These are phyloP conservation scores for Malassezia equina DNA, from an alignment of 1,284 basidiomycete genomes.

Conservation along the genomic window DNA sequence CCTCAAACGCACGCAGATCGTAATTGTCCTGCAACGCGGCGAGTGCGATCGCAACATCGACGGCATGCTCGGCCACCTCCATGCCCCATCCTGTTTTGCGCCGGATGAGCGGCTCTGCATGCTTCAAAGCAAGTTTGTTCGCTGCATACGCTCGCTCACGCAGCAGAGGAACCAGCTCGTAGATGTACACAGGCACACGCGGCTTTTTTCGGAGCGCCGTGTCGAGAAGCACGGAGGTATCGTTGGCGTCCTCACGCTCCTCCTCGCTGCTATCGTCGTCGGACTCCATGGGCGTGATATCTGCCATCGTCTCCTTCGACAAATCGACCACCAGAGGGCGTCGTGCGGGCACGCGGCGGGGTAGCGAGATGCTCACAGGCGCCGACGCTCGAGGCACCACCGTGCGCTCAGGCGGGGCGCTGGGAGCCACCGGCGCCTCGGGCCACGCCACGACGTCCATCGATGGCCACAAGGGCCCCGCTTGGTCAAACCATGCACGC, in stretches of 20 bases:
- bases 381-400: neutral
- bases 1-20: constrained; percentile 67
- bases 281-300: constrained; percentile 54
- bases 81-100: constrained; percentile 27
- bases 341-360: neutral
- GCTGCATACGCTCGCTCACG: constrained; percentile 20
- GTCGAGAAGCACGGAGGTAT: constrained; percentile 20
- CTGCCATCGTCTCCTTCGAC: neutral
- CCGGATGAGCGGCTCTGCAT: constrained; percentile 25
- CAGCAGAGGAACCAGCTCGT: constrained; percentile 45
- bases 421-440: neutral
- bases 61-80: constrained; percentile 62
- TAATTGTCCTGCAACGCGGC: constrained; percentile 72
- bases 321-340: constrained; percentile 22
- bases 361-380: neutral
- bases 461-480: neutral
- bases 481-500: constrained; percentile 18
- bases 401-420: neutral
- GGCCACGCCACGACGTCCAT: neutral
- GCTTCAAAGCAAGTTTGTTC: constrained; percentile 22
- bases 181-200: constrained; percentile 46
- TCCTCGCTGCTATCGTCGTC: constrained; percentile 54
- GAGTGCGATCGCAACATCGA: constrained; percentile 66
- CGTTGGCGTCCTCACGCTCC: neutral
- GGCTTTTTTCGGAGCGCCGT: constrained; percentile 24